Percentiles rank a stretch among this genome's conserved stretches.
Conservation (phyloP, 2,329 filamentous ascomycete genomes). For the Hymenoscyphus fructigenus region DNA sequence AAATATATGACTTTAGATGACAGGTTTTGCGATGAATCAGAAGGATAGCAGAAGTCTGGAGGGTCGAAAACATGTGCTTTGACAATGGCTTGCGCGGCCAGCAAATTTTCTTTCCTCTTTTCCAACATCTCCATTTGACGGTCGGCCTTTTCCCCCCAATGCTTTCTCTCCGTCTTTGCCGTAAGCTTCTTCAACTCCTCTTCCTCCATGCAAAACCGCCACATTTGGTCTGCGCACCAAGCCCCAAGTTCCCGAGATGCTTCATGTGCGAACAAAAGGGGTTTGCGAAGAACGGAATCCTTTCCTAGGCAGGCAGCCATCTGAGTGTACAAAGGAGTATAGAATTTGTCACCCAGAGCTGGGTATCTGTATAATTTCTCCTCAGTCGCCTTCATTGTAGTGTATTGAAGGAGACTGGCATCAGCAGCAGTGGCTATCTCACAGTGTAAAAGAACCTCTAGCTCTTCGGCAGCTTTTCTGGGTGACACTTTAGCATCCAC, state of each 20-base stretch:
- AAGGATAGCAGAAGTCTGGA: slow-evolving; percentile 32
- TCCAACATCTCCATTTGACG: slow-evolving; percentile 46
- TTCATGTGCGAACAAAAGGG: slow-evolving; percentile 50
- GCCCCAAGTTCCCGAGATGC: slow-evolving; percentile 68
- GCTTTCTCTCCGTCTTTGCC: slow-evolving; percentile 49
- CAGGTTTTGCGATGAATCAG: slow-evolving; percentile 40
- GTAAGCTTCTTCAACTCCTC: slow-evolving; percentile 61
- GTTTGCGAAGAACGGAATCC: slow-evolving; percentile 44
- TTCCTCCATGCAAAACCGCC: slow-evolving; percentile 68
- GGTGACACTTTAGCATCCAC: slow-evolving; percentile 81
- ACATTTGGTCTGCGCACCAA: slow-evolving; percentile 84
- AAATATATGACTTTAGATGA: slow-evolving; percentile 74
- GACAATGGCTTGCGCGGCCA: slow-evolving; percentile 57
- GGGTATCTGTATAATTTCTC: slow-evolving; percentile 52
- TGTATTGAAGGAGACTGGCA: slow-evolving; percentile 56
- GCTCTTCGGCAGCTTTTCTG: slow-evolving; percentile 63
- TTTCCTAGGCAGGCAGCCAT: slow-evolving; percentile 52
- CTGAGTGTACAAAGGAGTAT: slow-evolving; percentile 63
- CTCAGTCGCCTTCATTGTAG: slow-evolving; percentile 60
- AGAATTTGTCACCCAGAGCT: slow-evolving; percentile 48
- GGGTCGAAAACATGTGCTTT: slow-evolving; percentile 48
- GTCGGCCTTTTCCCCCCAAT: slow-evolving; percentile 32
- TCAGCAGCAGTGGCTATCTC: slow-evolving; percentile 77
- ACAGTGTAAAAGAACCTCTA: slow-evolving; percentile 77
- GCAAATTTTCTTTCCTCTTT: slow-evolving; percentile 54